Base-by-base conservation (phyloP, 2,329 filamentous ascomycete species). In the Phaeophleospora eucalypticola region DNA sequence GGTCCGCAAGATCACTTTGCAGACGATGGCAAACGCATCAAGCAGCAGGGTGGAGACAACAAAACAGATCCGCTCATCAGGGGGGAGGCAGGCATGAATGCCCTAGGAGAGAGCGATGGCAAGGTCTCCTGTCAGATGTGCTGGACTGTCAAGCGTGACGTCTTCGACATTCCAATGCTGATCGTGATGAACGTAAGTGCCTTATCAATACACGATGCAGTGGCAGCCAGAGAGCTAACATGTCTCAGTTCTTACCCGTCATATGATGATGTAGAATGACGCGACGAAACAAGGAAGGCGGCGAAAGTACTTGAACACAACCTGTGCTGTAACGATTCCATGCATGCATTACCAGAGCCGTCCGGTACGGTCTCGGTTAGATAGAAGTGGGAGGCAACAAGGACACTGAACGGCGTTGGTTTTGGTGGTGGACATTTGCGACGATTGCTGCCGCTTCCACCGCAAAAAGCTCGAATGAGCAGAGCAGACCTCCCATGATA, bases 151-250 rank as follows among this genome's bases (percentile, higher is more conserved):
- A 95, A 95, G 72, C 79, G 91, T 54, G 93, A 98, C 68, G 88
- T 93, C 34, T 97, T 97, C 72, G 91, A 97, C 71, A 95, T 97
- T 68, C 93, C 93, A 17, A 95, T 96, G 89, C 77, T 97, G 72
- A 94, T 97, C 68, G 87, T 96, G 63, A 91, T 97, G 75, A 96
- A 96, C 73, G 93, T 96, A 68, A 84, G 90, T 84, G 7, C 18
- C 14, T 41, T 14, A 33, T 32, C 8, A 34, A 33, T 21, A 42
- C 41, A 20, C 40, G 17, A 45, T 3, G 17, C 24, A 32, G 36
- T 10, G 29, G 15, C 17, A 20, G 15, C n/a, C 34, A 21, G 7
- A 12, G 12, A 12, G 37, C 47, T 51, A 39, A 51, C 42, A 43
- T 10, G 32, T 10, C 4, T 40, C 39, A 58, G 56, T 57, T 58